Conservation (phyloP, 169 alveolate species). For the Eimeria falciformis region DNA sequence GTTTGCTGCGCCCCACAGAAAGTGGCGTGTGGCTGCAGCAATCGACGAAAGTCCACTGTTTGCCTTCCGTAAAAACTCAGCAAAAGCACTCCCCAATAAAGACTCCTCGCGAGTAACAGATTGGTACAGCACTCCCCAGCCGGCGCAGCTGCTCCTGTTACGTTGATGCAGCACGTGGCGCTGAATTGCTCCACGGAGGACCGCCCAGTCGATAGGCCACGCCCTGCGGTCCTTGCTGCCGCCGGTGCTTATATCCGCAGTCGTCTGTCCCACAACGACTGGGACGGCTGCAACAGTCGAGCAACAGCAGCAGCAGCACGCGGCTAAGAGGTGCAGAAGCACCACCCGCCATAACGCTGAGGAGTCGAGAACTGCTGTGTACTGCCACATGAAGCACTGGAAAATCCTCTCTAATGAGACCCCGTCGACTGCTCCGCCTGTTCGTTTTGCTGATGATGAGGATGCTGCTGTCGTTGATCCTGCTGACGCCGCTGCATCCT, state of each 20-base stretch:
- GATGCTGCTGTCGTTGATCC: background rate
- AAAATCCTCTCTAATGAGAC: slow-evolving; percentile 4
- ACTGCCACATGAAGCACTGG: slow-evolving; percentile 69
- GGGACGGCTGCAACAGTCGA: too few species aligned
- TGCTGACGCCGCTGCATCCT: background rate
- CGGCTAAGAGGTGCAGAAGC: slow-evolving; percentile 66
- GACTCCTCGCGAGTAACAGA: slow-evolving; percentile 37
- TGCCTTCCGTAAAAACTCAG: background rate
- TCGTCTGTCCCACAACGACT: background rate
- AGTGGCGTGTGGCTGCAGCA: slow-evolving; percentile 50
- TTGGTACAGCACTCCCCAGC: background rate
- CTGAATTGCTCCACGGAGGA: slow-evolving; percentile 47
- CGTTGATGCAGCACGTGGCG: slow-evolving; percentile 17
- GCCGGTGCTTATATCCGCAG: background rate
- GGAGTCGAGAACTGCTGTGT: slow-evolving; percentile 47
- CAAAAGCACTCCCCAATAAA: slow-evolving; percentile 5
- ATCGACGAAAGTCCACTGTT: slow-evolving; percentile 3
- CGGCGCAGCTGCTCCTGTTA: background rate
- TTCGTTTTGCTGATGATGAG: background rate
- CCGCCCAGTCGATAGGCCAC: slow-evolving; percentile 28
- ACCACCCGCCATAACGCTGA: slow-evolving; percentile 40
- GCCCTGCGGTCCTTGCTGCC: background rate
- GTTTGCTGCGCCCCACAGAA: slow-evolving; percentile 50
- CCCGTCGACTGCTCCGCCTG: background rate
- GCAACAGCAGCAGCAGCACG: slow-evolving; percentile 52